phyloP scores from a whole-genome alignment of 805 yeast genomes.

The Torulaspora maleeae region DNA sequence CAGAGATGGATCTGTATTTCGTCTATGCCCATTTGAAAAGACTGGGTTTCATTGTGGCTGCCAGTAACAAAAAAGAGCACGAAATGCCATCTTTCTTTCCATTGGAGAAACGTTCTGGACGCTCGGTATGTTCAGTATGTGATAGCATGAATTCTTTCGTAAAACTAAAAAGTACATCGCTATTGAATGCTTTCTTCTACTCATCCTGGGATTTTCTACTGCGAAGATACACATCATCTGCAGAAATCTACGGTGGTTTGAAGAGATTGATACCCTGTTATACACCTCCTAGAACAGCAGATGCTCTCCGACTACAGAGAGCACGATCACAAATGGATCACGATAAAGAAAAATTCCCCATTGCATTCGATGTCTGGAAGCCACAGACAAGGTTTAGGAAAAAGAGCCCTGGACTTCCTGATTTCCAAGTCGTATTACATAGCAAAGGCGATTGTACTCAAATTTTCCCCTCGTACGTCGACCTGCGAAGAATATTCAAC shows the following conservation, averaged over 20 bases:
- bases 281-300: conserved; percentile 8
- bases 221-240: conserved; percentile 22
- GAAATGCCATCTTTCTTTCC: conserved; percentile 17
- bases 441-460: conserved; percentile 38
- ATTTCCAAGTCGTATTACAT: conserved; percentile 63
- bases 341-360: conserved; percentile 6
- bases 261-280: conserved; percentile 28
- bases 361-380: conserved; percentile 75
- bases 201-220: conserved; percentile 19
- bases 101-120: neutral
- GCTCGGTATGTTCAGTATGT: neutral
- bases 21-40: conserved; percentile 73
- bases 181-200: conserved; percentile 23
- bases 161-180: conserved; percentile 2
- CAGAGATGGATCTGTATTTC: conserved; percentile 50
- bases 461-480: conserved; percentile 45
- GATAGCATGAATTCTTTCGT: conserved; percentile 1
- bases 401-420: conserved; percentile 63
- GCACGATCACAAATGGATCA: neutral
- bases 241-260: conserved; percentile 33
- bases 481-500: conserved; percentile 39
- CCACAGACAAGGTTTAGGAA: conserved; percentile 71
- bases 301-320: conserved; percentile 2
- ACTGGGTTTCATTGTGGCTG: conserved; percentile 65
- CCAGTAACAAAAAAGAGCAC: conserved; percentile 16